phyloP scores from a whole-genome alignment of 345 rosid genomes.

The Arabidopsis arenosa region DNA sequence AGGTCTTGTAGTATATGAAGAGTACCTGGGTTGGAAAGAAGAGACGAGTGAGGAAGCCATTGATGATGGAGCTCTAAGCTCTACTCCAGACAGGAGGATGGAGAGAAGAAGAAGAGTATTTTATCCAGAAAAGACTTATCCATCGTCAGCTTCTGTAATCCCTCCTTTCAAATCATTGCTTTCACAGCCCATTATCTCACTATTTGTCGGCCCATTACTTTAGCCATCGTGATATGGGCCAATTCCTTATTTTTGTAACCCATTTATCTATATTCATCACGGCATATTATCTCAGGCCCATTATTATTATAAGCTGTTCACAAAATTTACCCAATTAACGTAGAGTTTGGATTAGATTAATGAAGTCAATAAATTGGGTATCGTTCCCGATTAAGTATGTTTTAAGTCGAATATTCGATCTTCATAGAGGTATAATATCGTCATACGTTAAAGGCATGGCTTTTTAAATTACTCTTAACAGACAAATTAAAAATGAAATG shows the following conservation, averaged over 20 bases:
- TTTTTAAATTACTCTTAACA: neutral
- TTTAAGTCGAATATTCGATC: neutral
- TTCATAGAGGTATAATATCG: neutral
- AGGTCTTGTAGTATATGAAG: neutral
- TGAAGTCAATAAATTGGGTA: neutral
- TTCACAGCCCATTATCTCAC: slow-evolving; percentile 22
- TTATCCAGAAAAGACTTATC: slow-evolving; percentile 42
- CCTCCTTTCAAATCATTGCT: neutral
- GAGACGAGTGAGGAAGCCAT: slow-evolving; percentile 74
- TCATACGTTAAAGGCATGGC: neutral
- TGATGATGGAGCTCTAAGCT: slow-evolving; percentile 45
- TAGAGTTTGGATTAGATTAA: neutral
- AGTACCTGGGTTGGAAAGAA: slow-evolving; percentile 70
- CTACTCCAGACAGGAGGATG: slow-evolving; percentile 45
- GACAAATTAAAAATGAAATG: neutral
- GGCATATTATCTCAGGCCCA: too few species aligned
- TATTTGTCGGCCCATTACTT: neutral
- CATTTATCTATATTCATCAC: neutral
- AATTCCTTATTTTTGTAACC: neutral
- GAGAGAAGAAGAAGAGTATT: neutral
- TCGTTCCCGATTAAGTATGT: neutral
- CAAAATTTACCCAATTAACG: neutral
- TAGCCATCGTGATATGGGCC: neutral
- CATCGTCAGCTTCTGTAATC: slow-evolving; percentile 14
- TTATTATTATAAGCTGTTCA: neutral